phyloP scores from a whole-genome alignment of 305 asterid species.

The Lippia alba region DNA sequence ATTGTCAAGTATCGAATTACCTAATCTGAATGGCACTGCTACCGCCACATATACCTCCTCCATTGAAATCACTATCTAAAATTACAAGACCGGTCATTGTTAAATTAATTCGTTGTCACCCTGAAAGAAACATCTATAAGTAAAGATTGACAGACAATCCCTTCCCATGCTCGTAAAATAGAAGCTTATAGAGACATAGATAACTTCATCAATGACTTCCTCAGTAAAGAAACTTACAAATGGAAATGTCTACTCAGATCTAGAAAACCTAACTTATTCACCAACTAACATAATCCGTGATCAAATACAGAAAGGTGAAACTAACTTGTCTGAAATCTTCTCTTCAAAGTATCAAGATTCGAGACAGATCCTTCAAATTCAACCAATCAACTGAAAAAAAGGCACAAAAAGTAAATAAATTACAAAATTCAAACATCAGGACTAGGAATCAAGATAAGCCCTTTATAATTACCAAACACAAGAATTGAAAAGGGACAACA shows the following conservation, averaged over 20 bases:
- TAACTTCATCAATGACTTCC: conserved; percentile 22
- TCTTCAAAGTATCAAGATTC: conserved; percentile 23
- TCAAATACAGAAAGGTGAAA: conserved; percentile 34
- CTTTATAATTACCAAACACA: conserved; percentile 43
- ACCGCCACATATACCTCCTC: conserved; percentile 60
- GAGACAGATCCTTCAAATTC: conserved; percentile 40
- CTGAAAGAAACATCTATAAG: conserved; percentile 37
- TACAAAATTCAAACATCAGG: conserved; percentile 26
- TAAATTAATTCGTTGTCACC: conserved; percentile 44
- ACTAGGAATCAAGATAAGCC: conserved; percentile 35
- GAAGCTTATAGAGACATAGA: conserved; percentile 30
- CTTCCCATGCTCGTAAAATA: conserved; percentile 46
- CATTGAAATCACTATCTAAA: conserved; percentile 61
- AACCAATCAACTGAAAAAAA: conserved; percentile 44
- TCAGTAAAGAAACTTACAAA: conserved; percentile 32
- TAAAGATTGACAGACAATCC: conserved; percentile 32
- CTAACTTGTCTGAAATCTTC: conserved; percentile 39
- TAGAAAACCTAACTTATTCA: conserved; percentile 41
- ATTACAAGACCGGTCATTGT: conserved; percentile 67
- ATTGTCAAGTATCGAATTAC: conserved; percentile 51
- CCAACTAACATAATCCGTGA: conserved; percentile 50
- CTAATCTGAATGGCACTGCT: conserved; percentile 68
- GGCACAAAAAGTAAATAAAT: background rate
- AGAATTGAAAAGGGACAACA: conserved; percentile 36
- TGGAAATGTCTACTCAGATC: conserved; percentile 53